Evolutionary conservation across 768 basidiomycete species (phyloP), one percentile per base, ranked within the genome.

Genomic region (Lactarius evosmus): DNA sequence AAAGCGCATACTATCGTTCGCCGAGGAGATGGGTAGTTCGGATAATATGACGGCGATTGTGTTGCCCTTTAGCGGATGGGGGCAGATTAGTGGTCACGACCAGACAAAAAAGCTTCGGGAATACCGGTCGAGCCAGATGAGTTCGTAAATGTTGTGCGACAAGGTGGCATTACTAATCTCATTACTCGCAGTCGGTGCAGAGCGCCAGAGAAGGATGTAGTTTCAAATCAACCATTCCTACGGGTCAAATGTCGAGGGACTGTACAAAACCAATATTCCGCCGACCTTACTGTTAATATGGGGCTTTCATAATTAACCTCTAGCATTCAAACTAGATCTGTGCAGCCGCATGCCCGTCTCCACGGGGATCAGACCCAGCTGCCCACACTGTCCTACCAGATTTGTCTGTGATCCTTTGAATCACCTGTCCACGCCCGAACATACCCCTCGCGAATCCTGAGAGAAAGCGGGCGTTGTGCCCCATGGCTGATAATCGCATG

Each of bases 41-140:
- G 97, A 99, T 73, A 99, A 99, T 73, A 85, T 89, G 44, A 97
- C 94, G 1, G 91, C 84, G 11, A 82, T 99, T 46, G 91, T 98
- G 16, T 83, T 98, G 9, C 97, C 97, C 7, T 82, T 98, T 8
- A 84, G 88, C 8, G 95, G 96, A 19, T 99, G 97, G 96, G 91
- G 90, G 3, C 83, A 85, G 66, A 80, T 91, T 1, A 79, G 77
- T 27, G 96, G 93, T 0, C 83, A 85, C 27, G 96, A 98, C 71
- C 80, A 80, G 65, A 97, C 95, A 1, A 86, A 85, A 66, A 88
- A 87, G 38, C 77, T 97, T 61, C 79, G 96, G 58, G 88, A 94
- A 71, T 97, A 93, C 73, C 77, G 94, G 70, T 79, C 81, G 65
- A 67, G 74, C 2, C 70, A 74, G 65, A 72, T 72, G 59, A 67